These are phyloP conservation scores for Penicillium ochrochloron DNA, from an alignment of 495 filamentous ascomycete genomes.

Conservation along the genomic window DNA sequence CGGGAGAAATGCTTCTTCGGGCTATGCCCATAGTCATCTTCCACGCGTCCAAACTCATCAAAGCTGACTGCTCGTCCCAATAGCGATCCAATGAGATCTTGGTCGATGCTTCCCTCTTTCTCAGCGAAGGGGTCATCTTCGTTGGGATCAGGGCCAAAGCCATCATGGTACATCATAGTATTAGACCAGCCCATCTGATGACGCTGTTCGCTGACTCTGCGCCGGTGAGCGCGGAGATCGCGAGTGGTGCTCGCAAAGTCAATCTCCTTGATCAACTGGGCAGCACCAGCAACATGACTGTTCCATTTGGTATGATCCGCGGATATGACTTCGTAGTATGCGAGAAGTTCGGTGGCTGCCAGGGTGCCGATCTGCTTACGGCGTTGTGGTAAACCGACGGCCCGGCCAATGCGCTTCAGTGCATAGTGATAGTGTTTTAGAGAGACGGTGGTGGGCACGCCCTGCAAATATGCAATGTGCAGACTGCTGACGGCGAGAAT, in stretches of 20 bases:
- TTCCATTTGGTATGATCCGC: constrained; percentile 97
- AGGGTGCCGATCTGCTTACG: constrained; percentile 82
- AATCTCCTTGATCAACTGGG: constrained; percentile 80
- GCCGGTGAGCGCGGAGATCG: constrained; percentile 62
- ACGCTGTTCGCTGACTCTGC: constrained; percentile 33
- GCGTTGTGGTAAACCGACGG: constrained; percentile 69
- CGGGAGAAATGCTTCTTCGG: constrained; percentile 56
- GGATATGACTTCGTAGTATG: constrained; percentile 92
- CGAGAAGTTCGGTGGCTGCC: constrained; percentile 84
- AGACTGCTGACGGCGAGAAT: constrained; percentile 88
- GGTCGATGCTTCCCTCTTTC: constrained; percentile 47
- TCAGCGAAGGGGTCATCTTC: constrained; percentile 52
- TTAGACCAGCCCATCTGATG: constrained; percentile 25
- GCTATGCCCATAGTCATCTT: constrained; percentile 25
- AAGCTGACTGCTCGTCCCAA: constrained; percentile 51
- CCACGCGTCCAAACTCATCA: constrained; percentile 50
- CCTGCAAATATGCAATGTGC: constrained; percentile 84
- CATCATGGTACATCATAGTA: constrained; percentile 22
- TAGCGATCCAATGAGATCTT: constrained; percentile 47
- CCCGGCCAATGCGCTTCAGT: constrained; percentile 73
- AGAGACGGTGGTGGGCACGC: constrained; percentile 72
- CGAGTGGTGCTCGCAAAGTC: constrained; percentile 74
- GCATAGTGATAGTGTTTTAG: constrained; percentile 92
- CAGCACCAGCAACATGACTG: constrained; percentile 83
- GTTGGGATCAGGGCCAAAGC: constrained; percentile 24